Evolutionary conservation across 768 basidiomycete genomes (phyloP).

Genomic region (Tulasnella sp.): DNA sequence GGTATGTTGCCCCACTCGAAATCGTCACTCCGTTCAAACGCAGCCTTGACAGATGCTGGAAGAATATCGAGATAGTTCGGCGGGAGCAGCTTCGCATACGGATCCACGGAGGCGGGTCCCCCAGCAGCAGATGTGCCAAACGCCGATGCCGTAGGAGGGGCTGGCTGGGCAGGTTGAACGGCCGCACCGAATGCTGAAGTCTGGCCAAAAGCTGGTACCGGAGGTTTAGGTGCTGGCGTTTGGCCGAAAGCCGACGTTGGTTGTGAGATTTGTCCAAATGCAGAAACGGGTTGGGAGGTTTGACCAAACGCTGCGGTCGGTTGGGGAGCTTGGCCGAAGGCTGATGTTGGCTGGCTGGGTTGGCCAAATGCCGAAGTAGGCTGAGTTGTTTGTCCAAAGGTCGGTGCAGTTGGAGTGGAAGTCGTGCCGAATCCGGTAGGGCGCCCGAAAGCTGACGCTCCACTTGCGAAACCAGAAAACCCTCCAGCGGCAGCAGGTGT

Average conservation of each 20-base stretch:
- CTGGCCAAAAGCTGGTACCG: not conserved
- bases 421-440: conserved; percentile 40
- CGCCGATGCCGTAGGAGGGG: not conserved
- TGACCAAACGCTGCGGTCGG: conserved; percentile 4
- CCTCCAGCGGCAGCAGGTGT: not conserved
- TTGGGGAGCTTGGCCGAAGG: conserved; percentile 6
- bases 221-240: not conserved
- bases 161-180: not conserved
- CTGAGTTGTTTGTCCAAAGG: conserved; percentile 3
- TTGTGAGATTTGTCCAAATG: conserved; percentile 1
- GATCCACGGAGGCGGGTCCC: conserved; percentile 23
- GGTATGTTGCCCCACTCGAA: conserved; percentile 63
- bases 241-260: not conserved
- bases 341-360: conserved; percentile 2
- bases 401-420: conserved; percentile 21
- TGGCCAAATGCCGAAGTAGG: conserved; percentile 6
- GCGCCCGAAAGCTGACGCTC: conserved; percentile 36
- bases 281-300: not conserved
- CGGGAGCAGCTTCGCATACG: conserved; percentile 47
- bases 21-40: conserved; percentile 38
- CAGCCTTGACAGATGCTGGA: conserved; percentile 38
- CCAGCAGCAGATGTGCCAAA: conserved; percentile 3
- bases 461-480: conserved; percentile 23
- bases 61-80: conserved; percentile 45
- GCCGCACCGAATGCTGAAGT: not conserved